A percentile compares a stretch with the other conserved stretches of the same genome.
phyloP scores from a whole-genome alignment of 2,329 filamentous ascomycete species.

The Ascochyta fabae region DNA sequence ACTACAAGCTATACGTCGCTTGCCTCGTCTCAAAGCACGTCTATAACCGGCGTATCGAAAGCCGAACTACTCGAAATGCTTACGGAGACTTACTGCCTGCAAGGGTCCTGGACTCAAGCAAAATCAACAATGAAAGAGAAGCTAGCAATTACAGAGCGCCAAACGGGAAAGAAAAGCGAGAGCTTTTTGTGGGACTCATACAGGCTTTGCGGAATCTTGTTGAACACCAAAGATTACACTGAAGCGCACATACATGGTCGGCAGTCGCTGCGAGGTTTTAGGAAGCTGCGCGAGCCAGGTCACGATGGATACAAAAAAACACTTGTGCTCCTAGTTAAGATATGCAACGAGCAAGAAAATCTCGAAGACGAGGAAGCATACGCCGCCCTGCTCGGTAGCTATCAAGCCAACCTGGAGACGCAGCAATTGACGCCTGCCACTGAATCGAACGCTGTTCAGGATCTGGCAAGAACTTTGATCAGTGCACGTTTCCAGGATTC shows the following conservation, averaged over 20 bases:
- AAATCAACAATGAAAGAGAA: conserved; percentile 27
- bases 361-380: conserved; percentile 33
- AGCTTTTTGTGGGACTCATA: conserved; percentile 24
- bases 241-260: conserved; percentile 30
- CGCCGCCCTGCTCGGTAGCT: conserved; percentile 18
- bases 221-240: conserved; percentile 25
- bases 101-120: conserved; percentile 22
- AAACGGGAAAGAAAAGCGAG: conserved; percentile 25
- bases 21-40: conserved; percentile 11
- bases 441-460: neutral
- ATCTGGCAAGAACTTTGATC: neutral
- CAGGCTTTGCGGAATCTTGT: conserved; percentile 22
- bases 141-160: conserved; percentile 25
- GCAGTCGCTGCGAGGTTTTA: conserved; percentile 26
- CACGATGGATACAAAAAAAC: conserved; percentile 21
- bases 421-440: neutral
- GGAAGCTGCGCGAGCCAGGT: conserved; percentile 21
- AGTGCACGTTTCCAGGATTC: neutral
- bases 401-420: neutral
- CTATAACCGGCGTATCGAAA: conserved; percentile 18
- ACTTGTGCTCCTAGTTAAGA: conserved; percentile 20
- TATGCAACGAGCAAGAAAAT: conserved; percentile 24
- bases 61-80: conserved; percentile 20
- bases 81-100: conserved; percentile 18
- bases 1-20: conserved; percentile 17